Conservation (phyloP, 495 filamentous ascomycete genomes). For the Tuber melanosporum region DNA sequence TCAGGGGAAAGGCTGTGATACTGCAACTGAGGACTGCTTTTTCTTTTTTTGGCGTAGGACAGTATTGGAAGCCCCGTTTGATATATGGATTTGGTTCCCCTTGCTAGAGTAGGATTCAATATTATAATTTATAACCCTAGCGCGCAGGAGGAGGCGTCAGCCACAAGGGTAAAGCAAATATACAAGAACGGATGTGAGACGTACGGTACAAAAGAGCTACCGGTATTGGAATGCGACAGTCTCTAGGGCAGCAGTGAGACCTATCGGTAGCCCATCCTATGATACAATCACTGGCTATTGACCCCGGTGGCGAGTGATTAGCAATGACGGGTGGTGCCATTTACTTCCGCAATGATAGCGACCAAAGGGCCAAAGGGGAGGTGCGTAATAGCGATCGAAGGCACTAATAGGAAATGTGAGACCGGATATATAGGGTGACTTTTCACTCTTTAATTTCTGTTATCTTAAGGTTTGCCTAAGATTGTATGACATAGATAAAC, state of each 20-base stretch:
- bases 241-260: neutral
- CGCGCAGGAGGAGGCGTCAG: neutral
- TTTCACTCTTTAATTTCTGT: neutral
- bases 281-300: neutral
- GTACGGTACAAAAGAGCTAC: neutral
- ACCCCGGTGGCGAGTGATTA: neutral
- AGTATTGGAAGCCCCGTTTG: neutral
- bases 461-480: neutral
- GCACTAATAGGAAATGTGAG: neutral
- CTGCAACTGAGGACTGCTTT: neutral
- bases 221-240: neutral
- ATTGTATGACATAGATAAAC: neutral
- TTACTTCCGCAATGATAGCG: neutral
- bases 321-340: neutral
- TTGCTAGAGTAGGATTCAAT: neutral
- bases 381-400: neutral
- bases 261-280: neutral
- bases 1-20: neutral
- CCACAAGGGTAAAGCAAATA: neutral
- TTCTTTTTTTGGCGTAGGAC: neutral
- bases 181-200: neutral
- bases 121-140: too few species aligned
- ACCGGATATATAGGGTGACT: neutral
- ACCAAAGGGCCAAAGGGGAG: neutral
- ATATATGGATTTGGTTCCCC: neutral